Evolutionary conservation across 176 grass and related monocot species (phyloP), one percentile per base, ranked within the genome.

Genomic region (Luzula sylvatica): DNA sequence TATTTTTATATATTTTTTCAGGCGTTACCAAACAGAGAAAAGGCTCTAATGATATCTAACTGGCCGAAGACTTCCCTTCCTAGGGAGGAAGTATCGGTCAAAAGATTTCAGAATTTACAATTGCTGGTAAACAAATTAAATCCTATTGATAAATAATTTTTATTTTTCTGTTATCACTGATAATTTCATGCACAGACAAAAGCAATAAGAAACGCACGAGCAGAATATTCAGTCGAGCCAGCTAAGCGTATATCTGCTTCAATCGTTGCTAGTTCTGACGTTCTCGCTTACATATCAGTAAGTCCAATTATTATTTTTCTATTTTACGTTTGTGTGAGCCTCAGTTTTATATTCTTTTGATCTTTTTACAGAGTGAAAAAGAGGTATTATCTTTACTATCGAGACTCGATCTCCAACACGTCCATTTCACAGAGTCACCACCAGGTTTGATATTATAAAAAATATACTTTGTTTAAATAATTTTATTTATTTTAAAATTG

Each of bases 31-130:
- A 68, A 89, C 52, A 72, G 92, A 75, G 76, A 71, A 43, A 56
- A 96, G 49, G 84, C 84, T 42, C 81, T 96, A 56, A 89, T 96
- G 46, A 59, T 89, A 66, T 76, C 85, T 45, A 52, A 72, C 30
- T 96, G 92, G 92, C 85, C 92, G 4, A 63, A 49, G 0, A 71
- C 72, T 44, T 68, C 50, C 41, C 85, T 89, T 77, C 92, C 84
- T 50, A 96, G 77, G 72, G 86, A 89, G 58, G 62, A 29, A 38
- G 64, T 53, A 42, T 86, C 81, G n/a, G 69, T 89, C 64, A 96
- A 76, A 86, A 89, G 85, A 76, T 96, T 89, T 74, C 74, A 96
- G 75, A 96, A 96, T 76, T 86, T 96, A 50, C 90, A 96, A 60
- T 84, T 74, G 8, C 52, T 96, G 84, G 92, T 86, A 72, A 89